A percentile compares a stretch with the other conserved stretches of the same genome.
Conservation (phyloP, 352 stramenopile genomes). For the Halophytophthora batemanensis region DNA sequence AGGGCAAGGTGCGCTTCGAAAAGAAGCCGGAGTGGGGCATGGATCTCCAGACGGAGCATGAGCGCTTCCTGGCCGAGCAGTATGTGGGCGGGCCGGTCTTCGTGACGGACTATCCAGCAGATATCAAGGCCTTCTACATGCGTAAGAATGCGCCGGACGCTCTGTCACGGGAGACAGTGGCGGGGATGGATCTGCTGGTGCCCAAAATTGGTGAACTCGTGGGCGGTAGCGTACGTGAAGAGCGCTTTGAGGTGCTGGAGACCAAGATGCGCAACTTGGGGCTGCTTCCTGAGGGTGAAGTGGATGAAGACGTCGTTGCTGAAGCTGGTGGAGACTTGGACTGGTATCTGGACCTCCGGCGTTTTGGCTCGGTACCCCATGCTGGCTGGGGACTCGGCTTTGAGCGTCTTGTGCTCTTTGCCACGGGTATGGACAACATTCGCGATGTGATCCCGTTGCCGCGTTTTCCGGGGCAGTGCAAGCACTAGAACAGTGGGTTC, state of each 20-base stretch:
- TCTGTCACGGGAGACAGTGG: constrained; percentile 91
- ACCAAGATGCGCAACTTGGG: constrained; percentile 53
- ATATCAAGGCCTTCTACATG: constrained; percentile 99
- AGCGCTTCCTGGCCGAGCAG: constrained; percentile 93
- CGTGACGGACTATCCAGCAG: constrained; percentile 97
- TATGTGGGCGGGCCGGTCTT: constrained; percentile 87
- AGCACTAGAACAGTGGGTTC: constrained; percentile 25
- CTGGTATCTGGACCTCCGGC: constrained; percentile 98
- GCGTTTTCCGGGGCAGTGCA: constrained; percentile 93
- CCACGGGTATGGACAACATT: constrained; percentile 98
- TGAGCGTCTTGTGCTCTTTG: constrained; percentile 96
- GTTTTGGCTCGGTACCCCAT: constrained; percentile 97
- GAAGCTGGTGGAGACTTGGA: constrained; percentile 63
- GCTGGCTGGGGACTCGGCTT: constrained; percentile 98
- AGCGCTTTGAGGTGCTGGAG: constrained; percentile 91
- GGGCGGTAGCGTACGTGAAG: constrained; percentile 95
- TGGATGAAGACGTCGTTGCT: constrained; percentile 49
- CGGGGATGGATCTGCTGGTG: constrained; percentile 97
- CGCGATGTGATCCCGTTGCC: constrained; percentile 97
- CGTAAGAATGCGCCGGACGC: constrained; percentile 88
- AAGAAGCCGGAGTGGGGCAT: constrained; percentile 90
- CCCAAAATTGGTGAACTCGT: constrained; percentile 96
- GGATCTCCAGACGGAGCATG: constrained; percentile 97
- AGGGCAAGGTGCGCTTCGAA: constrained; percentile 70
- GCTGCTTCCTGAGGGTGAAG: constrained; percentile 52